Evolutionary conservation across 495 filamentous ascomycete genomes (phyloP), one percentile per base, ranked within the genome.

Genomic region (Penicillium coffeae): DNA sequence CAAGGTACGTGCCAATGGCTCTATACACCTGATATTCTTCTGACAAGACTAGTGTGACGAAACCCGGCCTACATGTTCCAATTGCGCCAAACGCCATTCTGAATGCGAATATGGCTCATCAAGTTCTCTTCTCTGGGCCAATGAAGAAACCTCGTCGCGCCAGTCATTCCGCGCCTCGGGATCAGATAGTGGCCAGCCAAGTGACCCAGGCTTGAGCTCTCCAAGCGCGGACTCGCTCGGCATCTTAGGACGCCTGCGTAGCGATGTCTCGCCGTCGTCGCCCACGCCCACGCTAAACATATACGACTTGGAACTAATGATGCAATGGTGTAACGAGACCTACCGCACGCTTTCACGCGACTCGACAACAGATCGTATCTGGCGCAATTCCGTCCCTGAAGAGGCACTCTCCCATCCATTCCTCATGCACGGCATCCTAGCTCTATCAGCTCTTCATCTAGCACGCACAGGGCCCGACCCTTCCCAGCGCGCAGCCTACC

Each of bases 371-470:
- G 62, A 72, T 35, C 38, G 38, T 10, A 56, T 80, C 54, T 79
- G 76, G 74, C 64, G 65, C n/a, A 51, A 49, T 16, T 42, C 54
- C 25, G 72, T 74, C 1, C 69, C 73, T 8, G 65, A 74, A 47
- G 67, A 76, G 46, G 75, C 70, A 0, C 66, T 79, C 21, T 55
- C 63, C 0, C 65, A 79, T 25, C 69, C 69, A 2, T 77, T 75
- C 37, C 59, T 79, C 6, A 75, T 79, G 73, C 73, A 77, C 43
- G 74, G 74, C n/a, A 70, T 79, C 30, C 53, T 79, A 12, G 73
- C 75, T 8, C 54, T 79, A 7, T 69, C 75, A 3, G 67, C 75
- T 3, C 58, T 78, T 2, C 75, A 79, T 55, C 65, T 80, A 3
- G 65, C 68, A 10, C 56, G 68, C 13, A 65, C 64, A 1, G 50